Conservation (phyloP, 371 early-diverging fungal species). For the Circinella minor region DNA sequence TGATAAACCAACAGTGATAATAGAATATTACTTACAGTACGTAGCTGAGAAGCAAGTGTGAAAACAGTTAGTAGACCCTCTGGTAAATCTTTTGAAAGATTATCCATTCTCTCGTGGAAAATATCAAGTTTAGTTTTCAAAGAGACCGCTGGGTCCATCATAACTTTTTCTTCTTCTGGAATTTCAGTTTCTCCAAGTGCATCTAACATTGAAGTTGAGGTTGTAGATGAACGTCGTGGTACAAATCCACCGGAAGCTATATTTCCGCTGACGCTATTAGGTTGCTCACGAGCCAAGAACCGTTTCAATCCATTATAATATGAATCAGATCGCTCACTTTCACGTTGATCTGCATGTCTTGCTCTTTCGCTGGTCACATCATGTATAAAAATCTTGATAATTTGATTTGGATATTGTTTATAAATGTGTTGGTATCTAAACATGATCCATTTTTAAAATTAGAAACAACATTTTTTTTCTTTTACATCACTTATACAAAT, state of each 20-base stretch:
- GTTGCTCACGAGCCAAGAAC: constrained; percentile 32
- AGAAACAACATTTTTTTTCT: neutral
- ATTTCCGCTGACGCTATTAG: neutral
- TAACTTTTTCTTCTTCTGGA: constrained; percentile 34
- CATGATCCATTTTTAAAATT: neutral
- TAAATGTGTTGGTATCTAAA: constrained; percentile 51
- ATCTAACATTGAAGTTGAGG: constrained; percentile 38
- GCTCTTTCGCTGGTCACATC: constrained; percentile 60
- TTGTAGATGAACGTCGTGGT: constrained; percentile 21
- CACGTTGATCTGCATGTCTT: constrained; percentile 32
- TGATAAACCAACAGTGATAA: neutral
- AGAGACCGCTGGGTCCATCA: constrained; percentile 38
- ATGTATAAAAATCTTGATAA: constrained; percentile 71
- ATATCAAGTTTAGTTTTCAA: constrained; percentile 39
- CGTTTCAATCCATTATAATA: constrained; percentile 33
- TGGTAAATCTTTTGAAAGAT: constrained; percentile 31
- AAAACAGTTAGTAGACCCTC: constrained; percentile 46
- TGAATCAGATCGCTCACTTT: constrained; percentile 25
- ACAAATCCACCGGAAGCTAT: neutral
- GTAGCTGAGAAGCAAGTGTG: constrained; percentile 34
- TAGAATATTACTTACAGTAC: constrained; percentile 24
- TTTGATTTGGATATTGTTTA: constrained; percentile 51
- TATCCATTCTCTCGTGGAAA: constrained; percentile 44
- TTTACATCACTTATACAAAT: too few relatives aligned
- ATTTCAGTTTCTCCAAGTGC: constrained; percentile 44